Percentiles rank a stretch among this genome's conserved stretches.
Conservation (phyloP, 2,329 filamentous ascomycete species). For the Rhinocladiella similis region DNA sequence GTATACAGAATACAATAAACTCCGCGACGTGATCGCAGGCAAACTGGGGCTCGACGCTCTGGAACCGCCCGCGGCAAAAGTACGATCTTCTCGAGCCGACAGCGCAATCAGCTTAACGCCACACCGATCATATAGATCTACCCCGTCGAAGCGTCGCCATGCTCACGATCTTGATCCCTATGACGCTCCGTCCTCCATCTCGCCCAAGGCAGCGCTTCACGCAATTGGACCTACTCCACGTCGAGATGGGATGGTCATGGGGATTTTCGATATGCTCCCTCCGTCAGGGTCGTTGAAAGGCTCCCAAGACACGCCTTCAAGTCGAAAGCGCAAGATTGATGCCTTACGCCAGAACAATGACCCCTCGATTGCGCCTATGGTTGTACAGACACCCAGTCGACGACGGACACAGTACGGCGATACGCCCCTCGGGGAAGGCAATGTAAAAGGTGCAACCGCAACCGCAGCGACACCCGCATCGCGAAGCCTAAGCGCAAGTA, state of each 20-base stretch:
- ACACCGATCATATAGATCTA: conserved; percentile 21
- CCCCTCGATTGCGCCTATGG: conserved; percentile 30
- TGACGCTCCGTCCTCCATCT: conserved; percentile 40
- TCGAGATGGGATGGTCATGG: conserved; percentile 48
- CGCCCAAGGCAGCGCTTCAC: conserved; percentile 35
- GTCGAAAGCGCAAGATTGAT: conserved; percentile 24
- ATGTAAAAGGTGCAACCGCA: neutral
- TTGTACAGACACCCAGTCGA: conserved; percentile 40
- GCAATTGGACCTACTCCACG: conserved; percentile 51
- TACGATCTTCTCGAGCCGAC: conserved; percentile 17
- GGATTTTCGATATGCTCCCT: conserved; percentile 50
- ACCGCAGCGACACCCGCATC: conserved; percentile 10
- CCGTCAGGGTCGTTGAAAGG: conserved; percentile 39
- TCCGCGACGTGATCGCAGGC: conserved; percentile 37
- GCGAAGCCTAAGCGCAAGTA: conserved; percentile 22
- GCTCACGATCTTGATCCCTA: conserved; percentile 46
- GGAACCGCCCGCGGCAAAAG: conserved; percentile 32
- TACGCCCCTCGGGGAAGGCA: too few relatives aligned
- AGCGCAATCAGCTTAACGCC: conserved; percentile 24
- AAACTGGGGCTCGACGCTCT: conserved; percentile 33
- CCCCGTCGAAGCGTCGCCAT: conserved; percentile 40
- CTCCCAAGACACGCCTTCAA: conserved; percentile 30
- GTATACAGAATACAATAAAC: conserved; percentile 48
- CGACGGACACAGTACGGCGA: conserved; percentile 11
- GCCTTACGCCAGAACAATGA: conserved; percentile 23